Evolutionary conservation across 148 eudicot genomes (phyloP).

Genomic region (Talinum fruticosum): DNA sequence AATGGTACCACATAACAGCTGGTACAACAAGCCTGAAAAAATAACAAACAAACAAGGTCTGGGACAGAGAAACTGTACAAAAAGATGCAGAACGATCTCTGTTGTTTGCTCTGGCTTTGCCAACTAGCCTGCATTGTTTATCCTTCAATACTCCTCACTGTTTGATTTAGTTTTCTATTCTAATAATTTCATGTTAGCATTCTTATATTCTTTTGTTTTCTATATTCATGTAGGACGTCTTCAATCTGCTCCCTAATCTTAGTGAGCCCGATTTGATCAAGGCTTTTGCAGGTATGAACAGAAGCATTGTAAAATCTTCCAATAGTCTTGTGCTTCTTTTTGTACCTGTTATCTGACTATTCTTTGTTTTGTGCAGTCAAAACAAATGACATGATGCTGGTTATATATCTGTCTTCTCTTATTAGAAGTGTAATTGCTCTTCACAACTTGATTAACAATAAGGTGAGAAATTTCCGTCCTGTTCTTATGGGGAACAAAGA

Average conservation of each 20-base stretch:
- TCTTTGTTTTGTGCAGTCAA: conserved; percentile 48
- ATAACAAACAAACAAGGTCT: background rate
- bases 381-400: conserved; percentile 96
- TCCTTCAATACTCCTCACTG: background rate
- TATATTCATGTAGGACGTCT: conserved; percentile 69
- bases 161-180: background rate
- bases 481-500: background rate
- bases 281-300: conserved; percentile 73
- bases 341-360: conserved; percentile 11
- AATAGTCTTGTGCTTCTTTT: conserved; percentile 1
- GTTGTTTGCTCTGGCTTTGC: background rate
- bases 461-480: conserved; percentile 40
- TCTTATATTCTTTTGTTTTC: background rate
- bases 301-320: background rate
- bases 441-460: conserved; percentile 92
- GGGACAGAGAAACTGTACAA: background rate
- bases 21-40: background rate
- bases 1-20: background rate
- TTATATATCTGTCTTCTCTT: conserved; percentile 81
- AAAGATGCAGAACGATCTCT: background rate
- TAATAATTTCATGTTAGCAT: background rate
- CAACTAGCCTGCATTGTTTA: background rate
- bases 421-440: conserved; percentile 88
- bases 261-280: conserved; percentile 77
- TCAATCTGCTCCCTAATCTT: conserved; percentile 89